Base-by-base conservation (phyloP, 139 green algal genomes). In the Tetradesmus obliquus region DNA sequence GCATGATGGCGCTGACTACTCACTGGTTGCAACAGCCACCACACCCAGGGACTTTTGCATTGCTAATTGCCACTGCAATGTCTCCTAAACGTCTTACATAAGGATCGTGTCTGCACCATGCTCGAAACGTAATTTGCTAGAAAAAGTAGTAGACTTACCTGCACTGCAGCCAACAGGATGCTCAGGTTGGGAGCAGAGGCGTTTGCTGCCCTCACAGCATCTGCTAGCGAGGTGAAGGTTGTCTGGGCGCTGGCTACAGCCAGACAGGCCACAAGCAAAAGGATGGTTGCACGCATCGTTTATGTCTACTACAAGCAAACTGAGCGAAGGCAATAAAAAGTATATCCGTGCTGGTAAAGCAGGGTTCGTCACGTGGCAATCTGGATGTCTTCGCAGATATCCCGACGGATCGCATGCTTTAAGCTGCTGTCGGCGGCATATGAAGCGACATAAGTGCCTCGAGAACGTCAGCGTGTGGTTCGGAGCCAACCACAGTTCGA, bases 191-290 rank as follows among this genome's bases (percentile, higher is more conserved):
- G 84, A 45, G 84, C 84, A 79, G 84, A 88, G 53, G 45, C 86
- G 72, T 84, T 69, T 69, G 86, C 86, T 79, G 86, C 86, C 55
- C 54, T 69, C 15, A 90, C 86, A 84, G 86, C 86, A 69, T 83
- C 19, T 54, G 71, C 71, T 17, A 90, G 53, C 5, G 66, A 54
- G 71, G 6, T 66, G 45, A 74, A 84, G 13, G 45, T 13, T 84
- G 79, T 45, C 60, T 53, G 58, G 62, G 45, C 62, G 54, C 45
- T 58, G 17, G 32, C 62, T 60, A 57, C 85, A 89, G 15, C 60
- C 3, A 87, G 10, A 55, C 53, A 51, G 20, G 53, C 72, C 19
- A 45, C 19, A 7, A 87, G 6, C 7, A 87, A 0, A 19, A 87
- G 10, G 5, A 87, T 3, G 3, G 82, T 55, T 32, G 81, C 22